Conservation (phyloP, 495 filamentous ascomycete genomes). For the Hyaloscypha hepaticicola region DNA sequence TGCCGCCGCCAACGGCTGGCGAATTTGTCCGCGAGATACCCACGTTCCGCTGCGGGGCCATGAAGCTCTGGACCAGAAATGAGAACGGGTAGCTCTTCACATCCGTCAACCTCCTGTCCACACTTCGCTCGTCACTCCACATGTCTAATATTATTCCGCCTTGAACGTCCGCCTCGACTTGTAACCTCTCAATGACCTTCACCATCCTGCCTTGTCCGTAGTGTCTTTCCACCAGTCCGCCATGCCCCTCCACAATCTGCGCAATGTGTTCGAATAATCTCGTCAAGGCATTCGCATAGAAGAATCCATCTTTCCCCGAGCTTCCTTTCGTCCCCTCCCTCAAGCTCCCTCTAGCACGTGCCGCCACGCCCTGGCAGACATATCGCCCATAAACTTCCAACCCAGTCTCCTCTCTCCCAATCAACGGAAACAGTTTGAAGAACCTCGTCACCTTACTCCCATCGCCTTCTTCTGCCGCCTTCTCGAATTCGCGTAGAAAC, state of each 20-base stretch:
- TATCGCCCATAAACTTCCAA: constrained; percentile 93
- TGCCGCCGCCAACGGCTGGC: constrained; percentile 49
- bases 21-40: constrained; percentile 52
- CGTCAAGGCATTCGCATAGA: constrained; percentile 88
- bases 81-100: constrained; percentile 96
- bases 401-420: constrained; percentile 84
- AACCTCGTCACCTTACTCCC: constrained; percentile 88
- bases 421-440: constrained; percentile 96
- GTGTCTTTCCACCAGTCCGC: constrained; percentile 84
- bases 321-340: constrained; percentile 50
- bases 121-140: constrained; percentile 83
- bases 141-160: constrained; percentile 96
- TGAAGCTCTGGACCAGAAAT: constrained; percentile 92
- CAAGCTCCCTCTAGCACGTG: constrained; percentile 75
- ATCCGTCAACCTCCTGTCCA: constrained; percentile 86
- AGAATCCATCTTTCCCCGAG: constrained; percentile 67
- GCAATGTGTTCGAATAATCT: constrained; percentile 97
- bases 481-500: constrained; percentile 93
- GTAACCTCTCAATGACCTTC: constrained; percentile 90
- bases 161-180: constrained; percentile 93
- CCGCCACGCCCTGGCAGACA: constrained; percentile 89
- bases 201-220: constrained; percentile 92
- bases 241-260: constrained; percentile 89
- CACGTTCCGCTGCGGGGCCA: constrained; percentile 57
- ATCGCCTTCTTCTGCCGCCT: constrained; percentile 80